These are phyloP conservation scores for Paramecium tetraurelia DNA, from an alignment of 73 alveolate genomes.

Conservation along the genomic window DNA sequence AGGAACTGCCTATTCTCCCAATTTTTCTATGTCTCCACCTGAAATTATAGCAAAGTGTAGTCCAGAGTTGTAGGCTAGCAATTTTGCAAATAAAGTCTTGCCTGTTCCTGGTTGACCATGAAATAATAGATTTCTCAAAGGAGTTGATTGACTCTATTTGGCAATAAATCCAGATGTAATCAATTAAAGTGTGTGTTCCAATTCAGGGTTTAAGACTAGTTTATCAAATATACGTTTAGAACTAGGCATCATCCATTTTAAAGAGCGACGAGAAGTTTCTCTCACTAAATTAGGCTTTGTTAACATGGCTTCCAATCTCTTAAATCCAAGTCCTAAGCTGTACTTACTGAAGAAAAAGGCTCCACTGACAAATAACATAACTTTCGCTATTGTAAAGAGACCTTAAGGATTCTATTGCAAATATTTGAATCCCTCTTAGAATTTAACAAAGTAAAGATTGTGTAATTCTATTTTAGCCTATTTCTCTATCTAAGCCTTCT, in stretches of 20 bases:
- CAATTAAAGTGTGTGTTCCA: constrained; percentile 67
- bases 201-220: constrained; percentile 66
- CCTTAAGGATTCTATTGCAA: constrained; percentile 67
- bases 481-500: constrained; percentile 66
- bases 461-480: constrained; percentile 66
- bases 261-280: constrained; percentile 72
- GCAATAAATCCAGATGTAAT: constrained; percentile 75
- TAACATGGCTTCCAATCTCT: constrained; percentile 59
- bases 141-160: constrained; percentile 75
- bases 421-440: constrained; percentile 64
- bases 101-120: constrained; percentile 95
- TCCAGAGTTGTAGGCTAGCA: constrained; percentile 78
- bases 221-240: constrained; percentile 68
- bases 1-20: constrained; percentile 77
- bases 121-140: constrained; percentile 74
- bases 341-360: constrained; percentile 67
- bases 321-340: constrained; percentile 55
- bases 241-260: constrained; percentile 55
- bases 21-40: constrained; percentile 86
- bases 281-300: constrained; percentile 76
- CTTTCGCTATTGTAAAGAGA: constrained; percentile 63
- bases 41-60: constrained; percentile 79
- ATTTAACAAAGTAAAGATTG: constrained; percentile 62
- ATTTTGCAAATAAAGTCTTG: constrained; percentile 84
- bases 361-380: constrained; percentile 63